Percentiles rank a stretch among this genome's conserved stretches.
phyloP scores from a whole-genome alignment of 2,329 filamentous ascomycete genomes.

The Penicillium paneum region DNA sequence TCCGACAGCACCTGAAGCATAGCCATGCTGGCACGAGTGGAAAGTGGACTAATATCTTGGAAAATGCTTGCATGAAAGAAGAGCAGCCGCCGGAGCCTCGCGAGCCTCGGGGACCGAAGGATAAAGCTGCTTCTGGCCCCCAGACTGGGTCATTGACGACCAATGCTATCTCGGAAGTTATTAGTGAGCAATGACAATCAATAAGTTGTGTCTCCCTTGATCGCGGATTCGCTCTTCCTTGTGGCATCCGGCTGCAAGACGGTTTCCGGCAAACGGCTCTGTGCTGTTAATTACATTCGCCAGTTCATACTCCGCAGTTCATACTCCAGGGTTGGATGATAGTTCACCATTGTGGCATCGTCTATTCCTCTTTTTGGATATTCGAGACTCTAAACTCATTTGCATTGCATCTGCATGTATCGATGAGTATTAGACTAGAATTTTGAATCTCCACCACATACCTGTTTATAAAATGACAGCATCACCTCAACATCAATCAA shows the following conservation, averaged over 20 bases:
- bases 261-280: not conserved
- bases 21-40: constrained; percentile 94
- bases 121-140: constrained; percentile 6
- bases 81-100: constrained; percentile 50
- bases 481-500: not conserved
- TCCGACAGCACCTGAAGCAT: constrained; percentile 96
- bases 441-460: not conserved
- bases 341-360: not conserved
- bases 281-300: not conserved
- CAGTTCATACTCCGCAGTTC: not conserved
- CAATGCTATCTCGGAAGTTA: constrained; percentile 31
- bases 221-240: not conserved
- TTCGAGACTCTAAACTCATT: not conserved
- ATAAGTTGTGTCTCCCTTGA: not conserved
- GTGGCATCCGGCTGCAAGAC: not conserved
- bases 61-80: constrained; percentile 95
- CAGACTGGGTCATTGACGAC: constrained; percentile 20
- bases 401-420: too few species aligned
- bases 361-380: not conserved
- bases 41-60: constrained; percentile 98
- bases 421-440: not conserved
- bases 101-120: constrained; percentile 7
- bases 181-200: constrained; percentile 29
- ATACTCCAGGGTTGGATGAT: not conserved
- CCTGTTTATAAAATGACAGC: not conserved